A percentile compares a stretch with the other conserved stretches of the same genome.
These are phyloP conservation scores for Boletellus deceptivus DNA, from an alignment of 1,284 basidiomycete genomes.

Conservation along the genomic window DNA sequence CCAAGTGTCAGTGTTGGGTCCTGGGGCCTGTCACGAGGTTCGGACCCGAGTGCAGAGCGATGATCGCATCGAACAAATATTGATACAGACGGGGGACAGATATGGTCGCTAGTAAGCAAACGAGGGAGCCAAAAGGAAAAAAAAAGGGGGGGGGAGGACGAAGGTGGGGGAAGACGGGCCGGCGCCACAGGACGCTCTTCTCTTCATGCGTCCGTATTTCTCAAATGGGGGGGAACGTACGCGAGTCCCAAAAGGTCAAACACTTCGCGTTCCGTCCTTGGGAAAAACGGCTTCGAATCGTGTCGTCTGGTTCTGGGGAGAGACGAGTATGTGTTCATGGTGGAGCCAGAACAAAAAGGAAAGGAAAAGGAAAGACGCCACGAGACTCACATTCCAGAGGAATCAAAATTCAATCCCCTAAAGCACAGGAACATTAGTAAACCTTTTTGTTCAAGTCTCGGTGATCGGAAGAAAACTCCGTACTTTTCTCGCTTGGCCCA, in stretches of 20 bases:
- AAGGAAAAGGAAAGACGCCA: slow-evolving; percentile 2
- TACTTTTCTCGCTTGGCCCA: slow-evolving; percentile 67
- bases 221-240: slow-evolving; percentile 65
- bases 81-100: background rate
- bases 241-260: slow-evolving; percentile 66
- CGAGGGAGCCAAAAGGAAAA: background rate
- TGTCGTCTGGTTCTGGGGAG: slow-evolving; percentile 47
- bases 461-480: slow-evolving; percentile 6
- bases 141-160: background rate
- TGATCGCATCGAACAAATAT: background rate
- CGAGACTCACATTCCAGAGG: slow-evolving; percentile 63
- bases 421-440: slow-evolving; percentile 9
- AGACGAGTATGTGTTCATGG: background rate
- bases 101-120: background rate
- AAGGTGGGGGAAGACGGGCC: background rate
- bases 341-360: background rate
- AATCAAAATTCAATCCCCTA: slow-evolving; percentile 79
- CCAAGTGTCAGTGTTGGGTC: too few relatives aligned
- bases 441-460: background rate
- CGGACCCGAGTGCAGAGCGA: too few relatives aligned
- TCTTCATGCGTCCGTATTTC: slow-evolving; percentile 60
- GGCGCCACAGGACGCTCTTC: slow-evolving; percentile 8
- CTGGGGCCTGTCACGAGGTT: too few relatives aligned
- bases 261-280: slow-evolving; percentile 65
- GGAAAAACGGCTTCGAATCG: slow-evolving; percentile 57